A percentile compares a stretch with the other conserved stretches of the same genome.
Evolutionary conservation across 139 green algal species (phyloP).

Genomic region (Monoraphidium neglectum): DNA sequence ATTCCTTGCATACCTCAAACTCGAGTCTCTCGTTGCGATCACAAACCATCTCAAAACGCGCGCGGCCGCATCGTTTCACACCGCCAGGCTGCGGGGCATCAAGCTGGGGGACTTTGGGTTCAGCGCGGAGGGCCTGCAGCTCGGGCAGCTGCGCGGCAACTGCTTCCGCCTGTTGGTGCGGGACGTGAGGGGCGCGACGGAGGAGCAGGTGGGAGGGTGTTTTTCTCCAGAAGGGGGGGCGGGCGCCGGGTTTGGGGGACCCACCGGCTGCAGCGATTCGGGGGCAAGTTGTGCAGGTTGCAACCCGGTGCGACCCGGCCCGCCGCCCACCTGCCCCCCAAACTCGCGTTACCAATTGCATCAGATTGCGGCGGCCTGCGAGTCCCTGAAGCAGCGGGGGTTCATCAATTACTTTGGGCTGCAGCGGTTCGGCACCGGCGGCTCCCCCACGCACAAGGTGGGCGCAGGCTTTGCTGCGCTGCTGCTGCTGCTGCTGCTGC

Average conservation of each 20-base stretch:
- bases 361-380: constrained; percentile 49
- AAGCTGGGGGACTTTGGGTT: constrained; percentile 75
- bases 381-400: constrained; percentile 52
- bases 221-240: background rate
- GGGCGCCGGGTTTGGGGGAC: background rate
- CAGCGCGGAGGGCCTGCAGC: constrained; percentile 38
- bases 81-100: constrained; percentile 53
- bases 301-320: too few species aligned
- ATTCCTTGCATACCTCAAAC: too few species aligned
- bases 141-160: constrained; percentile 85
- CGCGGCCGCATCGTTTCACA: background rate
- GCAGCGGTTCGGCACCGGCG: constrained; percentile 91
- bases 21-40: too few species aligned
- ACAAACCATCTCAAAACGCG: background rate
- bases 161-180: constrained; percentile 80
- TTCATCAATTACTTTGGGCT: constrained; percentile 98
- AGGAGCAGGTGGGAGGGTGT: constrained; percentile 33
- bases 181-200: constrained; percentile 25
- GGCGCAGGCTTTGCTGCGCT: too few species aligned
- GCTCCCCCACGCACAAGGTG: constrained; percentile 72
- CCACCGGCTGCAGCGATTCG: background rate
- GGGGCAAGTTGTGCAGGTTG: too few species aligned
- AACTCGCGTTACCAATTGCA: too few species aligned
- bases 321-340: too few species aligned
- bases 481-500: constrained; percentile 1